Conservation (phyloP, 2,329 filamentous ascomycete genomes). For the Ceratocystis eucalypticola region DNA sequence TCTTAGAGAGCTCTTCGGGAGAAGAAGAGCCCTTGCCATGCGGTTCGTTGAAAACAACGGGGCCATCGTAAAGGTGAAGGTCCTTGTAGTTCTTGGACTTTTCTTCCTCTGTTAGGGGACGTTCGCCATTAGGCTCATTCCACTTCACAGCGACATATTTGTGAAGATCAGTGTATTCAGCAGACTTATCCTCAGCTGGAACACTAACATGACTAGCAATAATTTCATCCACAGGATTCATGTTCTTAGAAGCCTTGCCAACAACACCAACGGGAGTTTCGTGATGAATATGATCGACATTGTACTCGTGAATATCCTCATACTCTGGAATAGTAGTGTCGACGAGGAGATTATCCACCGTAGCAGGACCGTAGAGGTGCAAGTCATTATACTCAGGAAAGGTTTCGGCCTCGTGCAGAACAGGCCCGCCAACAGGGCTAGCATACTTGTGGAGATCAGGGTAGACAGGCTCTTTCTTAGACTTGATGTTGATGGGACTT, state of each 20-base stretch:
- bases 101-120: conserved; percentile 26
- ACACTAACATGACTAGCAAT: conserved; percentile 25
- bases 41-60: conserved; percentile 22
- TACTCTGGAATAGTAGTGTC: conserved; percentile 25
- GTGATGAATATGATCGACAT: conserved; percentile 24
- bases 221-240: conserved; percentile 29
- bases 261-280: conserved; percentile 9
- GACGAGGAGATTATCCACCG: conserved; percentile 29
- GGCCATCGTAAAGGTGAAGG: conserved; percentile 29
- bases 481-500: conserved; percentile 24
- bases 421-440: conserved; percentile 24
- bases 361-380: conserved; percentile 27
- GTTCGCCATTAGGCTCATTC: conserved; percentile 28
- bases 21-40: conserved; percentile 19
- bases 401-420: conserved; percentile 25
- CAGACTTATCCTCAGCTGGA: not conserved
- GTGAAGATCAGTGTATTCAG: conserved; percentile 18
- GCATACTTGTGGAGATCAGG: conserved; percentile 30
- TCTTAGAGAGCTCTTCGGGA: conserved; percentile 28
- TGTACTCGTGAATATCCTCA: conserved; percentile 31
- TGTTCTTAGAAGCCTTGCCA: conserved; percentile 18
- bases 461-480: conserved; percentile 26
- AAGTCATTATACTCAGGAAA: conserved; percentile 31
- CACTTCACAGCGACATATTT: conserved; percentile 26
- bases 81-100: conserved; percentile 30